phyloP scores from a whole-genome alignment of 2,329 filamentous ascomycete genomes.

The Botrytis galanthina region DNA sequence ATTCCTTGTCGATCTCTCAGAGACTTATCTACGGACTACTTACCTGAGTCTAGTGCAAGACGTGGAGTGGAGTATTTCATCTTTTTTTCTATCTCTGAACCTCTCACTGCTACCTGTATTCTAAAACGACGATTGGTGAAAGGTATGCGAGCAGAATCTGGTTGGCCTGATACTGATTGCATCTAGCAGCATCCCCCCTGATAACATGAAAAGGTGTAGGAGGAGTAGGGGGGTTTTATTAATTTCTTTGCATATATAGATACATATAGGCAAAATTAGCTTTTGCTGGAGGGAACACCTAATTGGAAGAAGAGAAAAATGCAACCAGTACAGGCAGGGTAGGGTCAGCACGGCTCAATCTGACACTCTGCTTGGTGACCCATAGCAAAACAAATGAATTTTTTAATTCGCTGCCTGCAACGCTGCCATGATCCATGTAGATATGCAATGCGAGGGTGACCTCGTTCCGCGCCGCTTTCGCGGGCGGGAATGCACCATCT shows the following conservation, averaged over 20 bases:
- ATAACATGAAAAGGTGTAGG: background rate
- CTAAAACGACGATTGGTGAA: background rate
- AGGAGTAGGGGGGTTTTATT: background rate
- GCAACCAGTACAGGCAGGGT: background rate
- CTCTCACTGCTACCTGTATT: background rate
- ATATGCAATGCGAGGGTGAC: conserved; percentile 21
- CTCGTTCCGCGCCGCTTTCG: conserved; percentile 35
- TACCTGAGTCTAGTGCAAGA: background rate
- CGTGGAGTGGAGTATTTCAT: background rate
- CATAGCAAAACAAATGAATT: background rate
- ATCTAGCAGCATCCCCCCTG: background rate
- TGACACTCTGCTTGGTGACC: background rate
- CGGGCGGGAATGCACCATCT: conserved; percentile 32
- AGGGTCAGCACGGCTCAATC: conserved; percentile 3
- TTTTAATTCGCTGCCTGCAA: background rate
- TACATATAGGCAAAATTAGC: background rate
- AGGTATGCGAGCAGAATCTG: background rate
- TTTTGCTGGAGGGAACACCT: background rate
- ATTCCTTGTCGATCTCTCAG: background rate
- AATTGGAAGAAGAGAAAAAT: background rate
- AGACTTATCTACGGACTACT: background rate
- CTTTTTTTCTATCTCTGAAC: background rate
- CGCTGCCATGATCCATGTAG: conserved; percentile 4
- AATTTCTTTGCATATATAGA: background rate
- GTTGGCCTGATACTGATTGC: background rate